phyloP scores from a whole-genome alignment of 2,329 filamentous ascomycete species.

The Pyrenophora seminiperda region DNA sequence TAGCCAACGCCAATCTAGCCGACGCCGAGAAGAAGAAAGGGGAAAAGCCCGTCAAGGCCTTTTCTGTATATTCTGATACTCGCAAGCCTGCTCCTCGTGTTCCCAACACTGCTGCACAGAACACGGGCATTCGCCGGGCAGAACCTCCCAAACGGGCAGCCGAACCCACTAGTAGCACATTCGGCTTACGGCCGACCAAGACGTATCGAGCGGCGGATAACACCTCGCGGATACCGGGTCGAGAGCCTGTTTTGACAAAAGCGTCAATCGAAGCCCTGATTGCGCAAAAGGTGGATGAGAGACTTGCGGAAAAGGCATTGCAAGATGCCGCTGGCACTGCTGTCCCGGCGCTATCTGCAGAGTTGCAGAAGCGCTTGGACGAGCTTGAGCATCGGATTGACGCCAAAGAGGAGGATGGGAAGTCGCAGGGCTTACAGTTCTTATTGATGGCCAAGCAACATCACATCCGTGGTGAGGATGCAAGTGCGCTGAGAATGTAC shows the following conservation, averaged over 20 bases:
- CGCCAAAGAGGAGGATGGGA: conserved; percentile 68
- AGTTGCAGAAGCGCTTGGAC: conserved; percentile 80
- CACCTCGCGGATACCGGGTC: conserved; percentile 34
- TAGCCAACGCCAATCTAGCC: conserved; percentile 72
- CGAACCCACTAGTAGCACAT: conserved; percentile 44
- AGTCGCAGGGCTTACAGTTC: conserved; percentile 81
- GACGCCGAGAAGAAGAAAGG: conserved; percentile 58
- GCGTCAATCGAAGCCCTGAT: conserved; percentile 89
- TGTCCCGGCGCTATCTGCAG: conserved; percentile 66
- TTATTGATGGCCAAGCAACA: conserved; percentile 91
- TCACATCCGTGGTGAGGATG: conserved; percentile 80
- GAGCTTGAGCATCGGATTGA: conserved; percentile 86
- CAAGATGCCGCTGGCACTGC: conserved; percentile 60
- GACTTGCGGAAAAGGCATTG: conserved; percentile 74
- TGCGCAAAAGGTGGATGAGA: conserved; percentile 88
- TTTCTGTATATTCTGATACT: conserved; percentile 81
- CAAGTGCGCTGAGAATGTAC: conserved; percentile 81
- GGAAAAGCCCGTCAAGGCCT: conserved; percentile 79
- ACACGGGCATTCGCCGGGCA: conserved; percentile 40
- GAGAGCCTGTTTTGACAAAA: conserved; percentile 53
- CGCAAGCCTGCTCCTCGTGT: conserved; percentile 36
- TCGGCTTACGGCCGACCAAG: conserved; percentile 49
- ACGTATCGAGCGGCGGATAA: conserved; percentile 44
- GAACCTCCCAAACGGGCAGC: conserved; percentile 54
- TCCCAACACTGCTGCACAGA: conserved; percentile 41